Base-by-base conservation (phyloP, 2,329 filamentous ascomycete genomes). In the Curvularia spicifera region DNA sequence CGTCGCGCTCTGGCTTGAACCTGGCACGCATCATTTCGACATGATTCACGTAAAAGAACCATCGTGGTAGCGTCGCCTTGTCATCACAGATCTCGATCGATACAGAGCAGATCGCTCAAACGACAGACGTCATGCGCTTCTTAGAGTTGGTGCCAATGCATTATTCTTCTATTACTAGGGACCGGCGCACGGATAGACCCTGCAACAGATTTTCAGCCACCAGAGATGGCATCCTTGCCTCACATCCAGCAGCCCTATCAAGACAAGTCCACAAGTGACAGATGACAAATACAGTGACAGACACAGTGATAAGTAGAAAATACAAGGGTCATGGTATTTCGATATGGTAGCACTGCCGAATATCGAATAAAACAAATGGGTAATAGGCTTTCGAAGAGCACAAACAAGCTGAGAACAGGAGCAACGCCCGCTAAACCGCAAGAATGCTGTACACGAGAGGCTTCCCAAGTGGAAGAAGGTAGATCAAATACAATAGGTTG, bases 351-450 rank as follows among this genome's bases (percentile, higher is more conserved):
- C 33, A 28, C 12, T 47, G 15, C 49, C 53, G 26, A 26, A 47
- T 42, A 48, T 49, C 15, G n/a, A 18, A 43, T 37, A 48, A 60
- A 56, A 51, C 53, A 64, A 59, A 57, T 64, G 53, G 61, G 59
- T 62, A 61, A 39, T 61, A 46, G 39, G 53, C 54, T 50, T 13
- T 39, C 22, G 40, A 31, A 18, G 47, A 53, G 33, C 44, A 60
- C 40, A 45, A 42, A 60, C 24, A 55, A 50, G 35, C 35, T 39
- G 33, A 28, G 50, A 52, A 40, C 29, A 37, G 49, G 46, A 53
- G 57, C 61, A 72, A 75, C 71, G 70, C 73, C 73, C 71, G 71
- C 73, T 72, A 71, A 65, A 68, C 63, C 65, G 68, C 70, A 66
- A 65, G 57, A 44, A 65, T 70, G 63, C 66, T 60, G 55, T 57